These are phyloP conservation scores for Cnidoscolus chayamansa DNA, from an alignment of 441 rosid genomes.

Conservation along the genomic window DNA sequence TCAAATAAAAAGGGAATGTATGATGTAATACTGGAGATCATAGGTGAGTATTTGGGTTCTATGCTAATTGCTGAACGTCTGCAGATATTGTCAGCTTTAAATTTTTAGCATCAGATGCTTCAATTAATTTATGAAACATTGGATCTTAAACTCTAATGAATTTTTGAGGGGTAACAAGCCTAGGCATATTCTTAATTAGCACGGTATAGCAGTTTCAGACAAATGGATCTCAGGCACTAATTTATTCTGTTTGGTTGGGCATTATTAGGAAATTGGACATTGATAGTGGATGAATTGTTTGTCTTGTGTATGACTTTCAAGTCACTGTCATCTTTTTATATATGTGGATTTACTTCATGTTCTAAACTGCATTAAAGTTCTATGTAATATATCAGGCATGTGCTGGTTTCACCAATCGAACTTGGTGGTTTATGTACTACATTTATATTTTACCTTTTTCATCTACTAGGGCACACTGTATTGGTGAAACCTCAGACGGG, in stretches of 20 bases:
- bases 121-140: background rate
- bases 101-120: background rate
- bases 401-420: background rate
- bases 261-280: background rate
- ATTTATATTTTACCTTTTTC: too few species aligned
- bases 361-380: background rate
- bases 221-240: background rate
- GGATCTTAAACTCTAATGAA: background rate
- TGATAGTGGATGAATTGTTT: background rate
- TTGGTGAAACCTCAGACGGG: background rate
- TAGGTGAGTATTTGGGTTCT: background rate
- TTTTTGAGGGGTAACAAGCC: background rate
- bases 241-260: background rate
- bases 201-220: background rate
- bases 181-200: background rate
- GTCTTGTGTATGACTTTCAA: background rate
- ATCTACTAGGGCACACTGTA: too few species aligned
- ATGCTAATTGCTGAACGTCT: background rate
- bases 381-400: background rate
- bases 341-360: background rate
- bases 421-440: too few species aligned
- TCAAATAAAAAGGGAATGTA: background rate
- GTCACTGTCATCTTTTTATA: background rate
- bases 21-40: background rate
- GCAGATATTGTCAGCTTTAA: background rate